These are phyloP conservation scores for Setaria viridis DNA, from an alignment of 202 grass and related monocot genomes.

Conservation along the genomic window DNA sequence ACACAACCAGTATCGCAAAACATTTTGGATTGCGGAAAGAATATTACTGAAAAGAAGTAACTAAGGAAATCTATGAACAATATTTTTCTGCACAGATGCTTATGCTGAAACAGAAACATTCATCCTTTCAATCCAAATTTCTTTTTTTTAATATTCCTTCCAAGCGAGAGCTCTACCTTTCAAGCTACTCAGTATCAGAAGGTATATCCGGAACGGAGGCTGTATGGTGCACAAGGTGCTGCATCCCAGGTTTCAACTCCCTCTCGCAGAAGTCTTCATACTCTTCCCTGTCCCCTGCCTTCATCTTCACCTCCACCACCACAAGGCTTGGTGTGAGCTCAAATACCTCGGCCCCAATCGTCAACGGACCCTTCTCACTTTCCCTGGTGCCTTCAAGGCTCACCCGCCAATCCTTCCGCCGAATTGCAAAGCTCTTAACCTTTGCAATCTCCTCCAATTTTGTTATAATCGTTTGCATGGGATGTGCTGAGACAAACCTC, in stretches of 20 bases:
- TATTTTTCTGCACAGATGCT: slow-evolving; percentile 32
- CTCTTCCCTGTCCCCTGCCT: slow-evolving; percentile 73
- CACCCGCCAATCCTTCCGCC: slow-evolving; percentile 83
- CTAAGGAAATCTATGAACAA: slow-evolving; percentile 25
- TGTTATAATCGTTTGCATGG: slow-evolving; percentile 68
- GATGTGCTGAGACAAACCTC: slow-evolving; percentile 75
- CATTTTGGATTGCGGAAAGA: slow-evolving; percentile 23
- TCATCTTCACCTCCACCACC: slow-evolving; percentile 93
- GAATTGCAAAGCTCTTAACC: slow-evolving; percentile 68
- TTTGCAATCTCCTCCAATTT: slow-evolving; percentile 95
- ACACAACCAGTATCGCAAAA: slow-evolving; percentile 10
- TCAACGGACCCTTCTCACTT: slow-evolving; percentile 78
- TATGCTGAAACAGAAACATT: slow-evolving; percentile 33
- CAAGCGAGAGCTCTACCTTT: slow-evolving; percentile 49
- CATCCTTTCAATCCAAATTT: slow-evolving; percentile 37
- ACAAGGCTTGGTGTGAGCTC: slow-evolving; percentile 87
- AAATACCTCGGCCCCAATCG: slow-evolving; percentile 85
- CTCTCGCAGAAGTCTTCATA: slow-evolving; percentile 86
- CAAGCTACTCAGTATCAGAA: slow-evolving; percentile 52
- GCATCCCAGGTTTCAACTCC: slow-evolving; percentile 91
- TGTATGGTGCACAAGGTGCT: slow-evolving; percentile 60
- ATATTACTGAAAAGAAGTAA: neutral
- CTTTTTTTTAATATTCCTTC: slow-evolving; percentile 13
- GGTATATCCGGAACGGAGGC: slow-evolving; percentile 50
- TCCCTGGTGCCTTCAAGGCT: slow-evolving; percentile 94